These are phyloP conservation scores for Trichoderma sp. DNA, from an alignment of 2,329 filamentous ascomycete genomes.

Conservation along the genomic window DNA sequence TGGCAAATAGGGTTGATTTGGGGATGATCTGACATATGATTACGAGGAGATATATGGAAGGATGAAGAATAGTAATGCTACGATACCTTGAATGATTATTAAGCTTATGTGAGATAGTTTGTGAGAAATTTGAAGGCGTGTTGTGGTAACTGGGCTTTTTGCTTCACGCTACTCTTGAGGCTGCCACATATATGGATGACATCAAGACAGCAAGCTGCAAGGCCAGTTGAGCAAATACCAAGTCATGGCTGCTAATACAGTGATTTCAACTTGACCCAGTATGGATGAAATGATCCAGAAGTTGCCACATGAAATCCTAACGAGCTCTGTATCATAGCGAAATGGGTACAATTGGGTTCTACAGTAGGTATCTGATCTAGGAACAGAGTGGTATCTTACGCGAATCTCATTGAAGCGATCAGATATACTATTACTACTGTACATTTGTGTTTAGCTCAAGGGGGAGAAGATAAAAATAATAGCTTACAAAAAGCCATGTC, in stretches of 20 bases:
- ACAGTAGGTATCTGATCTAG: neutral
- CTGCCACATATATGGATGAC: neutral
- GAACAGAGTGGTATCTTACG: neutral
- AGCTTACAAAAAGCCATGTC: neutral
- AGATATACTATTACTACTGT: neutral
- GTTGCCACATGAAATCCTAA: neutral
- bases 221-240: neutral
- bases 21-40: neutral
- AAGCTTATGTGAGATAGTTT: neutral
- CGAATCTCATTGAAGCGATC: neutral
- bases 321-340: neutral
- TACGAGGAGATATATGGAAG: neutral
- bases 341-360: too few relatives aligned
- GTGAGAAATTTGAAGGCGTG: neutral
- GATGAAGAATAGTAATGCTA: neutral
- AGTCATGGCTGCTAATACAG: neutral
- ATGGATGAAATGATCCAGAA: neutral
- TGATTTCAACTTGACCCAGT: neutral
- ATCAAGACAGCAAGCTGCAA: neutral
- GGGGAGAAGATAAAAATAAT: neutral
- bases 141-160: neutral
- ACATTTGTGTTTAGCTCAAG: neutral
- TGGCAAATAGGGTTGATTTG: neutral
- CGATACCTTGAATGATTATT: neutral
- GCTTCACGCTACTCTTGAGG: neutral